Percentiles rank a stretch among this genome's conserved stretches.
Evolutionary conservation across 2,329 filamentous ascomycete species (phyloP).

Genomic region (Claviceps monticola): DNA sequence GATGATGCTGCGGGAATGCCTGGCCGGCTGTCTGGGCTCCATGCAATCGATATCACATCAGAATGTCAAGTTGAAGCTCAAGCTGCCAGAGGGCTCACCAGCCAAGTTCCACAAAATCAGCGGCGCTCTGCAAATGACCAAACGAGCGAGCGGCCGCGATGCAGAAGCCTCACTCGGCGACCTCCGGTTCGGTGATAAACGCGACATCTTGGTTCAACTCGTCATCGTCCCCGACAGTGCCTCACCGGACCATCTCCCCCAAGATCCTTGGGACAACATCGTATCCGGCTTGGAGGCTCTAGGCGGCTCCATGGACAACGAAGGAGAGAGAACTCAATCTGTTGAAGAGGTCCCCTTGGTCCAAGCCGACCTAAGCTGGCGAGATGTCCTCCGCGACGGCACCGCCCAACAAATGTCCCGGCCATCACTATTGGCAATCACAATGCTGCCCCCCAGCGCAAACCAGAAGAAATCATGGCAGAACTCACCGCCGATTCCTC

Average conservation of each 20-base stretch:
- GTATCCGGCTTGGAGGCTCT: conserved; percentile 90
- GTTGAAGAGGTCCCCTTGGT: conserved; percentile 92
- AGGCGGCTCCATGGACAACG: conserved; percentile 72
- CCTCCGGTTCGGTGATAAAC: conserved; percentile 86
- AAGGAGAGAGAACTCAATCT: conserved; percentile 69
- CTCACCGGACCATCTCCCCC: conserved; percentile 69
- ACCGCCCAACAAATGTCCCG: conserved; percentile 73
- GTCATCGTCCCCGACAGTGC: conserved; percentile 80
- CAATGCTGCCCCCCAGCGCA: conserved; percentile 65
- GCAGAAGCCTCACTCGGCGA: conserved; percentile 88
- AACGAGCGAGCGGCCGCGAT: conserved; percentile 85
- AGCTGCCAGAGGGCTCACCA: conserved; percentile 86
- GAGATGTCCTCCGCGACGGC: conserved; percentile 83
- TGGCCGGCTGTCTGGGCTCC: conserved; percentile 82
- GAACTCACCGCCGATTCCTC: conserved; percentile 70
- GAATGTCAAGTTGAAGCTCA: conserved; percentile 90
- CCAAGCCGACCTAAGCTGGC: conserved; percentile 86
- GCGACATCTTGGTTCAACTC: conserved; percentile 84
- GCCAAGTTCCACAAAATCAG: conserved; percentile 99
- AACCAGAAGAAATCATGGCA: conserved; percentile 53
- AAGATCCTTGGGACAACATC: conserved; percentile 95
- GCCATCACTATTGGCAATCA: conserved; percentile 85
- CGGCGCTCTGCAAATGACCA: conserved; percentile 88
- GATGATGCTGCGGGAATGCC: conserved; percentile 98
- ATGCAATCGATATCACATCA: conserved; percentile 95